phyloP scores from a whole-genome alignment of 2,329 filamentous ascomycete species.

The Aspergillus fischeri region DNA sequence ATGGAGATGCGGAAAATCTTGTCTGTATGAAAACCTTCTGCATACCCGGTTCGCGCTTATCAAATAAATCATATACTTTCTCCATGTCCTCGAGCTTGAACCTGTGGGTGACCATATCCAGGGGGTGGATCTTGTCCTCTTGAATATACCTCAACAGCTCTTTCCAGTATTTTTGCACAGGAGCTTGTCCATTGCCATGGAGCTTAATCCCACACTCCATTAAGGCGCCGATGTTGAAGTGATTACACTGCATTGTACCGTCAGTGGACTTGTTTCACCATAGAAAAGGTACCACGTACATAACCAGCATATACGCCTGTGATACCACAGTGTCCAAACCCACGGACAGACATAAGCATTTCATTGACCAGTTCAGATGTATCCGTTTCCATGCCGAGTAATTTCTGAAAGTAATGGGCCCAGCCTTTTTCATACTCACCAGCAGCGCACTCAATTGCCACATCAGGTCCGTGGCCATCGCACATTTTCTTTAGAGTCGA shows the following conservation, averaged over 20 bases:
- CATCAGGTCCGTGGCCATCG: constrained; percentile 65
- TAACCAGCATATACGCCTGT: constrained; percentile 67
- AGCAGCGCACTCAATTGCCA: constrained; percentile 64
- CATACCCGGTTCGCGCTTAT: constrained; percentile 58
- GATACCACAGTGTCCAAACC: constrained; percentile 64
- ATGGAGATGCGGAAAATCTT: constrained; percentile 51
- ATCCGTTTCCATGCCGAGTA: constrained; percentile 72
- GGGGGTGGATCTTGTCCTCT: constrained; percentile 64
- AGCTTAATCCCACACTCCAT: constrained; percentile 83
- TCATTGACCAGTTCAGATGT: constrained; percentile 63
- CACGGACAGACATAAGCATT: constrained; percentile 51
- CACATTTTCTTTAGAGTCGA: constrained; percentile 69
- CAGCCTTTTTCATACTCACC: constrained; percentile 62
- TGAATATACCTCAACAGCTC: constrained; percentile 67
- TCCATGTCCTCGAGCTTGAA: constrained; percentile 69
- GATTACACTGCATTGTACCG: constrained; percentile 56
- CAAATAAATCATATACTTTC: constrained; percentile 61
- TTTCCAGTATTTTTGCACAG: constrained; percentile 81
- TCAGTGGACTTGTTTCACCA: neutral
- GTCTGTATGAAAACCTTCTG: constrained; percentile 75
- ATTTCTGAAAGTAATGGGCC: constrained; percentile 57
- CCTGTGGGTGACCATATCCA: constrained; percentile 78
- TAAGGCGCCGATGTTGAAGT: constrained; percentile 76
- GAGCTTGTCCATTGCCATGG: constrained; percentile 65
- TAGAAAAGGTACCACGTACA: constrained; percentile 36